Conservation (phyloP, 1,139 yeast genomes). For the Yamadazyma spencermartinsiae region DNA sequence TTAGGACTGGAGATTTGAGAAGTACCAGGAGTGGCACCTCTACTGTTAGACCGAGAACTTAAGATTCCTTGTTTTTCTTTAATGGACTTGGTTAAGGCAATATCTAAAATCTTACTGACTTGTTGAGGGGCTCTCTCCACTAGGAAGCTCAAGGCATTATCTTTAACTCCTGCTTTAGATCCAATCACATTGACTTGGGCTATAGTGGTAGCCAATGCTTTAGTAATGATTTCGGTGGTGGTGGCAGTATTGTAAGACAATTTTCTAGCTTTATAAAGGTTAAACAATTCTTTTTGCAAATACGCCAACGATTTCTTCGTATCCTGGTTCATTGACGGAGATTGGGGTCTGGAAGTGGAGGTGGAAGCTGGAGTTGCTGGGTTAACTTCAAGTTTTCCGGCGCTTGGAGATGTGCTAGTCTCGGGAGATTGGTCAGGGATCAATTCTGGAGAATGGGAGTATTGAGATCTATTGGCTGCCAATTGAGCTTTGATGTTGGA, state of each 20-base stretch:
- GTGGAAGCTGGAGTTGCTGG: constrained; percentile 13
- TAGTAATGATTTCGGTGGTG: constrained; percentile 80
- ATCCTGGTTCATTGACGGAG: constrained; percentile 46
- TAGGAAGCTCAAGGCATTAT: constrained; percentile 75
- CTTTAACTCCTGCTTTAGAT: constrained; percentile 77
- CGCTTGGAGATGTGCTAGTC: constrained; percentile 12
- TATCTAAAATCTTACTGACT: constrained; percentile 76
- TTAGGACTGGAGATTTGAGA: constrained; percentile 19
- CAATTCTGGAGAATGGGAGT: constrained; percentile 19
- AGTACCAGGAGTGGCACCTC: constrained; percentile 30
- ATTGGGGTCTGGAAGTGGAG: constrained; percentile 21
- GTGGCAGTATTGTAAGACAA: constrained; percentile 66
- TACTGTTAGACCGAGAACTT: constrained; percentile 23
- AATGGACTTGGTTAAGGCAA: constrained; percentile 80
- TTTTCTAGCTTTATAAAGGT: constrained; percentile 68
- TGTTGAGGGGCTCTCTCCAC: constrained; percentile 89
- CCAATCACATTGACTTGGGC: constrained; percentile 89
- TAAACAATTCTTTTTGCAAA: constrained; percentile 69
- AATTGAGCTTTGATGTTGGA: constrained; percentile 49
- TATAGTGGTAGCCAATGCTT: constrained; percentile 88
- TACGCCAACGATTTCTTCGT: constrained; percentile 66
- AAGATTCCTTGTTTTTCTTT: constrained; percentile 48
- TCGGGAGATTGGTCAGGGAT: too few relatives aligned
- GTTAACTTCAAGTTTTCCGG: constrained; percentile 5
- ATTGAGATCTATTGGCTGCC: constrained; percentile 49